Base-by-base conservation (phyloP, 208 protist species). In the Polymyxa betae region DNA sequence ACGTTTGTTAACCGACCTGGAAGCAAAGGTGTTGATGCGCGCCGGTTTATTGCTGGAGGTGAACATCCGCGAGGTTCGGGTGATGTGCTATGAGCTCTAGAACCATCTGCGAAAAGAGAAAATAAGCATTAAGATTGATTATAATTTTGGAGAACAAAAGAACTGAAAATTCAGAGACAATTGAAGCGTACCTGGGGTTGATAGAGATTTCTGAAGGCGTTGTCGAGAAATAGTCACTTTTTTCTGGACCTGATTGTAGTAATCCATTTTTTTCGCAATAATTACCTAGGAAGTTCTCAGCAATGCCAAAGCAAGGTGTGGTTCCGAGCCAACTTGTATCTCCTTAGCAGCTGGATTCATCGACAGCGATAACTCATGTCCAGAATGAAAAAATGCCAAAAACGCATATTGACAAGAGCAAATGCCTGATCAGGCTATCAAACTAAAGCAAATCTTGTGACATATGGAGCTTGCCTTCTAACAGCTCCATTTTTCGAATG, bases 331-430 rank as follows among this genome's bases (percentile, higher is more conserved):
- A 35, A 82, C 72, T n/a, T 82, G 72, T 20, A 43, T 82, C n/a
- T 82, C 35, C 40, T 82, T 82, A 12, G 72, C 72, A 43, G 12
- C 72, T 40, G 72, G 72, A 82, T 82, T 82, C 72, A 82, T 82
- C n/a, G 72, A 82, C 72, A 82, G n/a, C 5, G 72, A 82, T n/a
- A 82, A n/a, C 72, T 82, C 72, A 43, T 82, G 72, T 5, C 72
- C 72, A 35, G 72, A 82, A 43, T 82, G 72, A 43, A 82, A 82
- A 43, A 82, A 82, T 82, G 72, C n/a, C 72, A 82, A 35, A 12
- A 82, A 43, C 72, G 72, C 72, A 82, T 82, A 82, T n/a, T 82
- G 72, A 82, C 35, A 82, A 20, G 72, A 35, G n/a, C 72, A 82
- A 16, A 82, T 35, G 5, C 49, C 49, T 60, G 49, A 60, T 5